Evolutionary conservation across 306 rosid genomes (phyloP).

Genomic region (Benincasa hispida): DNA sequence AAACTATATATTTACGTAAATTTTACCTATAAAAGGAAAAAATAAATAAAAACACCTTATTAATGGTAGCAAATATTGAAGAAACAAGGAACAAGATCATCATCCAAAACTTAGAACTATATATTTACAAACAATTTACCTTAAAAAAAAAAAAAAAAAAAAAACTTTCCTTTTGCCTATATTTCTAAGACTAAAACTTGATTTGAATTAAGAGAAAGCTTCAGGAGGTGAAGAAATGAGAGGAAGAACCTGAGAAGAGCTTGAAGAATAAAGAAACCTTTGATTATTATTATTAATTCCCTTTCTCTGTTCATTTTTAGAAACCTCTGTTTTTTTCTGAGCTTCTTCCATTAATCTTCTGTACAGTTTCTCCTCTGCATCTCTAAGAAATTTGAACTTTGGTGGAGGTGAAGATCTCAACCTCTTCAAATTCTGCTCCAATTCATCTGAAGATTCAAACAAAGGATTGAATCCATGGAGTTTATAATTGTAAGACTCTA

Average conservation of each 20-base stretch:
- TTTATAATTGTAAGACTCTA: slow-evolving; percentile 39
- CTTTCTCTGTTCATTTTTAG: slow-evolving; percentile 25
- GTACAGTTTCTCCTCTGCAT: slow-evolving; percentile 75
- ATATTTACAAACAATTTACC: background rate
- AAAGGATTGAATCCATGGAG: slow-evolving; percentile 70
- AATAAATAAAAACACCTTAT: too few species aligned
- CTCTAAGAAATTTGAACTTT: slow-evolving; percentile 67
- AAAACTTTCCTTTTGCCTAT: background rate
- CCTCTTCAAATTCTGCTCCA: slow-evolving; percentile 26
- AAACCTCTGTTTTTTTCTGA: slow-evolving; percentile 17
- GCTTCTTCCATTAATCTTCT: slow-evolving; percentile 56
- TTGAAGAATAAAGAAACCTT: slow-evolving; percentile 33
- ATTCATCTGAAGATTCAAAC: slow-evolving; percentile 42
- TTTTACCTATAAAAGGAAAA: too few species aligned
- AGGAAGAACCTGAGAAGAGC: slow-evolving; percentile 72
- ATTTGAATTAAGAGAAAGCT: too few species aligned
- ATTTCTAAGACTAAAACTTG: background rate
- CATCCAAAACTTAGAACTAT: background rate
- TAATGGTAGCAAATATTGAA: too few species aligned
- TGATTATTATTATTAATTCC: background rate
- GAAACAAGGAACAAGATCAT: background rate
- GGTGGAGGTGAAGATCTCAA: slow-evolving; percentile 79
- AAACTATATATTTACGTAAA: too few species aligned
- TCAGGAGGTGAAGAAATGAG: slow-evolving; percentile 49
- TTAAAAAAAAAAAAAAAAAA: background rate